Base-by-base conservation (phyloP, 495 filamentous ascomycete species). In the Elaphomyces granulatus region DNA sequence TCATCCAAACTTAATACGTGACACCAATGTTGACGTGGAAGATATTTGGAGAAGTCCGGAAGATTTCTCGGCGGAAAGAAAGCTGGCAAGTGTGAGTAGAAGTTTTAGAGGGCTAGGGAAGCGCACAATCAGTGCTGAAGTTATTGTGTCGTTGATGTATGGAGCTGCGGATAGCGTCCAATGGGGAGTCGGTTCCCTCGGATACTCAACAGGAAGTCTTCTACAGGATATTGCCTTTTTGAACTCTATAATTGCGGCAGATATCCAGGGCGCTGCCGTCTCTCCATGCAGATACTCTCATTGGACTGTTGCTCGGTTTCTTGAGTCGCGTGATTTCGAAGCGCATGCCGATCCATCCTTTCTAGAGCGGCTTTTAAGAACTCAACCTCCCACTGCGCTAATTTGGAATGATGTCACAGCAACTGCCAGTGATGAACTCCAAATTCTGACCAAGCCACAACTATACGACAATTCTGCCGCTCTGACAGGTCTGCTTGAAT, bases 61-160 rank as follows among this genome's bases (percentile, higher is more conserved):
- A 32, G 45, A 48, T 37, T 31, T 38, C 6, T 21, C 39, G 14
- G 40, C 38, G 1, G 26, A 50, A 10, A 36, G 40, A 15, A 30
- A 36, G 15, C 42, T 39, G 33, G 53, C 44, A 26, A 49, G 53
- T 26, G 53, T 45, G 18, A 45, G 48, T 18, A 17, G 45, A 4
- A 50, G 53, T 17, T 64, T 66, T 49, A 51, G 64, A 32, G 66
- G 69, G 8, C 58, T 71, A 32, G 66, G 61, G 1, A 46, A 53
- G 31, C 59, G 62, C 21, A 77, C 67, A 0, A 64, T 80, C 39
- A 78, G 75, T 49, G 53, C 58, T 20, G 75, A 81, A 54, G 69
- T 78, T 14, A 60, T 77, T 14, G 45, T 56, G 15, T 66, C 67
- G 15, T 53, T 77, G 20, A 50, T 75, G 21, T 68, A 70, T 46